Percentiles rank a stretch among this genome's conserved stretches.
Evolutionary conservation across 257 asterid genomes (phyloP).

Genomic region (Solanum gracilifrons): DNA sequence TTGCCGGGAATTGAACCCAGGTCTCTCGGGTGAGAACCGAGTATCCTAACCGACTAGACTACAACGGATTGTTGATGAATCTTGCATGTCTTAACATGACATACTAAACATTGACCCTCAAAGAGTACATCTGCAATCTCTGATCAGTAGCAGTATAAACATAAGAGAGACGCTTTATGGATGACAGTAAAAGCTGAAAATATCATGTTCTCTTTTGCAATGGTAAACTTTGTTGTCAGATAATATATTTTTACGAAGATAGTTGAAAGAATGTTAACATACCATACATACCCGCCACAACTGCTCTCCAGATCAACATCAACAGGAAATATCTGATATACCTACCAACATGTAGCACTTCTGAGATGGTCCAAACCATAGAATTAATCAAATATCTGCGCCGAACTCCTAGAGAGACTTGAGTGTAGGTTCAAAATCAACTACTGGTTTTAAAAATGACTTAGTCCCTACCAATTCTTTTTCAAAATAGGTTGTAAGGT

Average conservation of each 20-base stretch:
- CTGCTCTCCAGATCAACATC: neutral
- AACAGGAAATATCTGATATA: neutral
- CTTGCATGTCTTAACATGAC: neutral
- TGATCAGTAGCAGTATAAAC: neutral
- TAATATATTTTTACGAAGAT: neutral
- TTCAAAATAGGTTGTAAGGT: neutral
- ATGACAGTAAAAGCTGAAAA: neutral
- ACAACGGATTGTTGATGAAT: slow-evolving; percentile 45
- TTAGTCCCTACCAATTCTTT: neutral
- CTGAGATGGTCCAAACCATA: neutral
- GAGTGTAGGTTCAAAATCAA: neutral
- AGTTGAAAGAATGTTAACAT: neutral
- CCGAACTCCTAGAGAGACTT: neutral
- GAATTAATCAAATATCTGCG: neutral
- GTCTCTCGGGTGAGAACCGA: slow-evolving; percentile 99
- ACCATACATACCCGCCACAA: neutral
- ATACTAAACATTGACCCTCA: neutral
- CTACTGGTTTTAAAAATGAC: neutral
- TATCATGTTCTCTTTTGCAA: neutral
- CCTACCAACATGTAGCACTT: neutral
- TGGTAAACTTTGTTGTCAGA: neutral
- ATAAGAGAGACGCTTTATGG: neutral
- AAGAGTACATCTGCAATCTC: neutral
- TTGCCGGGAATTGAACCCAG: slow-evolving; percentile 98
- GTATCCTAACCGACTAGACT: slow-evolving; percentile 98